Percentiles rank a stretch among this genome's conserved stretches.
These are phyloP conservation scores for Marasmius fiardii DNA, from an alignment of 1,284 basidiomycete species.

Conservation along the genomic window DNA sequence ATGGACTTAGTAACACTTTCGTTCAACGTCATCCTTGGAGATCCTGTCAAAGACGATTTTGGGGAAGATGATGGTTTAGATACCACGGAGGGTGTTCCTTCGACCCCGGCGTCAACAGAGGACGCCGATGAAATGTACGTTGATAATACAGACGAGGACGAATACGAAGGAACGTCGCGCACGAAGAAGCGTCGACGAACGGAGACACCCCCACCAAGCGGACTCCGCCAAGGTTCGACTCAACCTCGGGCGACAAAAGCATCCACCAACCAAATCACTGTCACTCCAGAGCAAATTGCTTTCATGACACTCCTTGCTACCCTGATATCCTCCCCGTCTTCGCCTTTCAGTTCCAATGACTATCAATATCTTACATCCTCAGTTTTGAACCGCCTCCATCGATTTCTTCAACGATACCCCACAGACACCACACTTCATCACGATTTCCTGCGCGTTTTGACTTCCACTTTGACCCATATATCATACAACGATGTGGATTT, in stretches of 20 bases:
- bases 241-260: constrained; percentile 11
- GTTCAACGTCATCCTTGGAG: constrained; percentile 75
- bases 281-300: constrained; percentile 67
- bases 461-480: constrained; percentile 65
- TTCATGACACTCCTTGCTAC: constrained; percentile 64
- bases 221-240: constrained; percentile 13
- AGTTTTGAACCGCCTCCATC: constrained; percentile 62
- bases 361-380: constrained; percentile 31
- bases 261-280: constrained; percentile 23
- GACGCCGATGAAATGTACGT: constrained; percentile 29
- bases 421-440: constrained; percentile 73
- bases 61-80: constrained; percentile 29
- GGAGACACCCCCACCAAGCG: constrained; percentile 15
- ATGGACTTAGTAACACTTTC: constrained; percentile 61
- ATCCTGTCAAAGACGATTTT: constrained; percentile 45
- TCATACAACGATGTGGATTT: constrained; percentile 67
- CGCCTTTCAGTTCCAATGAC: constrained; percentile 45
- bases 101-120: constrained; percentile 16
- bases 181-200: constrained; percentile 32
- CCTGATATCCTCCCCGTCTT: constrained; percentile 57
- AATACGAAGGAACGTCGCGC: constrained; percentile 22
- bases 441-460: constrained; percentile 67
- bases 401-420: constrained; percentile 65
- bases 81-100: background rate
- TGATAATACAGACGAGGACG: constrained; percentile 25